Evolutionary conservation across 495 filamentous ascomycete genomes (phyloP), one percentile per base, ranked within the genome.

Genomic region (Aspergillus cristatus): DNA sequence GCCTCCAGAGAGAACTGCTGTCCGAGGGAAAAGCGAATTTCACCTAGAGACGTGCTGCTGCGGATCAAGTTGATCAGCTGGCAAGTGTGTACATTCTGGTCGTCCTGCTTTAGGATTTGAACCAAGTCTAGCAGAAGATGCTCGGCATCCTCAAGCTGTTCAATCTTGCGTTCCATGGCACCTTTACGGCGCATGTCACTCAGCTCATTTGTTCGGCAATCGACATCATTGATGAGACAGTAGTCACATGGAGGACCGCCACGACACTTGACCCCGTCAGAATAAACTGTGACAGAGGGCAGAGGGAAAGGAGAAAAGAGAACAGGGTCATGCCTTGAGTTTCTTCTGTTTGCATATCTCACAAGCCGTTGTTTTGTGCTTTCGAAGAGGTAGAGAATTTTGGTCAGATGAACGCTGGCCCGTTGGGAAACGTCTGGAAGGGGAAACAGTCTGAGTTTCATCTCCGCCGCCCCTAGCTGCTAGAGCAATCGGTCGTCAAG

Each of bases 351-450:
- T 58, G 38, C 55, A 58, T 26, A 43, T 40, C 30, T 38, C 28
- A 37, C 55, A 58, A 18, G 55, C 55, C 15, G 55, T 53, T 17
- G 47, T 51, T 25, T 53, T 52, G 43, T 53, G 50, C 18, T 53
- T 53, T 13, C 50, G 43, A 2, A 32, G 35, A 16, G 34, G 35
- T 11, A 34, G 38, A 11, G 34, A 38, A 37, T 24, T 24, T 8
- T 53, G 38, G 7, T 45, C 46, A 7, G 33, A 8, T 1, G 42
- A 38, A 6, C 24, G 32, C 13, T 36, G 43, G 14, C 26, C 26
- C 15, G 18, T 24, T 2, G 35, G 25, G 2, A 37, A 34, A 11
- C n/a, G 34, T 5, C 34, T 37, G 17, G 42, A 42, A 14, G 40
- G 40, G 17, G 48, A 43, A 32, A 40, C 48, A 4, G 8, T 4